phyloP scores from a whole-genome alignment of 1,284 basidiomycete species.

The Ceratobasidium sp. region DNA sequence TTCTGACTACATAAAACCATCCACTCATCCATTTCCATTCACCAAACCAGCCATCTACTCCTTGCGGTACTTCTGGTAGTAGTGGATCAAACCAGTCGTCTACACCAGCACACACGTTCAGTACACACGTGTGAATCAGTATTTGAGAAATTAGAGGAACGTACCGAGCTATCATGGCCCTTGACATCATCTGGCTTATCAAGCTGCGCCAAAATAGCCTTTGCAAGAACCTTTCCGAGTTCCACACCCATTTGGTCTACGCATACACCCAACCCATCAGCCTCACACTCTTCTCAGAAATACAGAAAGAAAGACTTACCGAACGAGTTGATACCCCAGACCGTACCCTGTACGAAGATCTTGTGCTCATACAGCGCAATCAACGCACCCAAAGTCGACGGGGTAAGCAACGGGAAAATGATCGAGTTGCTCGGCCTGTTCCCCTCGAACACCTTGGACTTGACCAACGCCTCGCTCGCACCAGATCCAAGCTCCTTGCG shows the following conservation, averaged over 20 bases:
- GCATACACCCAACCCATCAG: not conserved
- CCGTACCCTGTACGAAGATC: conserved; percentile 96
- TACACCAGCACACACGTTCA: conserved; percentile 54
- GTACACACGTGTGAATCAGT: conserved; percentile 15
- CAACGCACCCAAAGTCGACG: conserved; percentile 85
- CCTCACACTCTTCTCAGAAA: not conserved
- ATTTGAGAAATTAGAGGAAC: conserved; percentile 53
- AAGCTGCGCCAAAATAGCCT: conserved; percentile 92
- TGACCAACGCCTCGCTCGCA: conserved; percentile 85
- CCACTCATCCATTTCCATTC: not conserved
- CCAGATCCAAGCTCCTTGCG: conserved; percentile 78
- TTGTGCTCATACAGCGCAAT: conserved; percentile 98
- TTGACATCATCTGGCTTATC: conserved; percentile 82
- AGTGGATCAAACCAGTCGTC: conserved; percentile 94
- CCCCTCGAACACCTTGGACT: conserved; percentile 98
- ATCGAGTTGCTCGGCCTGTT: conserved; percentile 98
- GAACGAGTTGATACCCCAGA: conserved; percentile 99
- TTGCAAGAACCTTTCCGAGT: conserved; percentile 93
- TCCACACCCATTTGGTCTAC: conserved; percentile 94
- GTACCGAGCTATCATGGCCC: conserved; percentile 91
- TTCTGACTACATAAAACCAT: conserved; percentile 19
- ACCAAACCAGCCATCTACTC: conserved; percentile 35
- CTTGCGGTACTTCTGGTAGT: conserved; percentile 85
- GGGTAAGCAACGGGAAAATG: conserved; percentile 92
- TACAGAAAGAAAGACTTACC: conserved; percentile 60